phyloP scores from a whole-genome alignment of 208 protist species.

The Wallacemonas rigidus region DNA sequence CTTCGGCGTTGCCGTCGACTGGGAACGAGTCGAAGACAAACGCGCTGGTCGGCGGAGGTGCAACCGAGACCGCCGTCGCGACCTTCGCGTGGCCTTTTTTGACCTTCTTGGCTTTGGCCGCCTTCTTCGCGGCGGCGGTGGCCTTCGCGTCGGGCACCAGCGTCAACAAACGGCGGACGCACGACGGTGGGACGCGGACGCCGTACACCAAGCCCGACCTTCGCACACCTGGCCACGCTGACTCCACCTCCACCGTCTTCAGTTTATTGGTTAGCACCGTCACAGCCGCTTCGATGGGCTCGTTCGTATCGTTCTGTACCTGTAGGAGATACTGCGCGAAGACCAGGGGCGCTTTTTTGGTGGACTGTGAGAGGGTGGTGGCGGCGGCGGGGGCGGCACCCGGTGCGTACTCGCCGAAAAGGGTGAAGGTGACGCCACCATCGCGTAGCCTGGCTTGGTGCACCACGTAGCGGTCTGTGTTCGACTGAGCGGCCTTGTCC shows the following conservation, averaged over 20 bases:
- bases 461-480: constrained; percentile 1
- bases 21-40: constrained; percentile 9
- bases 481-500: no score
- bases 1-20: background rate
- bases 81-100: constrained; percentile 1
- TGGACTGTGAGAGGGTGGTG: background rate
- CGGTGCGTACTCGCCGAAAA: background rate
- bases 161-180: constrained; percentile 5
- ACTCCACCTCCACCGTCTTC: constrained; percentile 8
- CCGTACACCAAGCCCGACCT: constrained; percentile 5
- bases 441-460: background rate
- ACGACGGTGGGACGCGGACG: constrained; percentile 14
- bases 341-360: background rate
- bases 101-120: background rate
- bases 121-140: background rate
- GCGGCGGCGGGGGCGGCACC: background rate
- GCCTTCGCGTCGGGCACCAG: constrained; percentile 12
- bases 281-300: background rate
- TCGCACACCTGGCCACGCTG: constrained; percentile 9
- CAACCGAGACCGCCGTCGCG: background rate
- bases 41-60: constrained; percentile 7
- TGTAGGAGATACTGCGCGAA: constrained; percentile 10
- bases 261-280: constrained; percentile 15
- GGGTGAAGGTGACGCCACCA: constrained; percentile 8
- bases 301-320: constrained; percentile 3